Evolutionary conservation across 805 yeast genomes (phyloP).

Genomic region (Candida chilensis): DNA sequence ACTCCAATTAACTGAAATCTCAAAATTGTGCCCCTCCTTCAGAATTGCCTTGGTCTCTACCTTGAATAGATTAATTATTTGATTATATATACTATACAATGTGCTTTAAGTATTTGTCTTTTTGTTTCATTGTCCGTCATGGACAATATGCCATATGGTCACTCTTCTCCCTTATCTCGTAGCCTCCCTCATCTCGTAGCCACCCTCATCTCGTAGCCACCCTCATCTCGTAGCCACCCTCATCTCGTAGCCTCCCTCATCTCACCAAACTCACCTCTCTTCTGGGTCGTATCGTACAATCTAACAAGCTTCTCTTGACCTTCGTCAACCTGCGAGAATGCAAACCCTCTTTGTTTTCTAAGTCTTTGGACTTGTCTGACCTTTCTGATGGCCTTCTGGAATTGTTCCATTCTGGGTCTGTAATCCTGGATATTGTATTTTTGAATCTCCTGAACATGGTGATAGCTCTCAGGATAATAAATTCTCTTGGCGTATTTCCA

Average conservation of each 20-base stretch:
- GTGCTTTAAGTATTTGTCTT: no score
- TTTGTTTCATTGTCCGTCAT: no score
- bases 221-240: no score
- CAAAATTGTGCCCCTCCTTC: no score
- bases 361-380: slow-evolving; percentile 97
- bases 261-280: slow-evolving; percentile 65
- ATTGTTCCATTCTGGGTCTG: slow-evolving; percentile 93
- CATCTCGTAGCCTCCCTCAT: slow-evolving; percentile 21
- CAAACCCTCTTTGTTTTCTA: slow-evolving; percentile 97
- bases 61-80: no score
- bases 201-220: no score
- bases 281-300: slow-evolving; percentile 89
- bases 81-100: no score
- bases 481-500: slow-evolving; percentile 95
- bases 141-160: no score
- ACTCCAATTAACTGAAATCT: no score
- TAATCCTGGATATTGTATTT: slow-evolving; percentile 89
- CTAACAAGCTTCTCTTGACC: slow-evolving; percentile 88
- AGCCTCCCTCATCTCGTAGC: no score
- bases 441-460: slow-evolving; percentile 93
- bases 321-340: slow-evolving; percentile 92
- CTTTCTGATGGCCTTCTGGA: slow-evolving; percentile 93
- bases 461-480: slow-evolving; percentile 87
- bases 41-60: no score
- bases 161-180: no score